Percentiles rank a stretch among this genome's conserved stretches.
Evolutionary conservation across 768 basidiomycete genomes (phyloP).

Genomic region (Coprinellus aureogranulatus): DNA sequence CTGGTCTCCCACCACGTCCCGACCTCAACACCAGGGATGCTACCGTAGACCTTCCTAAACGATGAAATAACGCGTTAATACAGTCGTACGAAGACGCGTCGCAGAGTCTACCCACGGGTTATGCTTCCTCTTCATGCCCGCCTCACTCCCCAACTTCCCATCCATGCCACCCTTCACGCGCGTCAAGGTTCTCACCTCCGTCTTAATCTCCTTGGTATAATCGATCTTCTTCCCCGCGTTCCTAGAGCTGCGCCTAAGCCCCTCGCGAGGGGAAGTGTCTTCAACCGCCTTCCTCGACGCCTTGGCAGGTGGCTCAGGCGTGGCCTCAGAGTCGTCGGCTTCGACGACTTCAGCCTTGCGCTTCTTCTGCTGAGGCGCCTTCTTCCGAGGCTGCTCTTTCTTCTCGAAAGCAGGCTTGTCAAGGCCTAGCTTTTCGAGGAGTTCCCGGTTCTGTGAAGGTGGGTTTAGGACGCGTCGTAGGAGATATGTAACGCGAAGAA

Average conservation of each 20-base stretch:
- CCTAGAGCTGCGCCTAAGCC: constrained; percentile 64
- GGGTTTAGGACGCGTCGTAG: background rate
- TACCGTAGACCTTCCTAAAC: constrained; percentile 73
- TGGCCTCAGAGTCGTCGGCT: constrained; percentile 21
- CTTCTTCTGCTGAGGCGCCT: constrained; percentile 32
- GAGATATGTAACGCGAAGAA: background rate
- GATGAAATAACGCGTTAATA: background rate
- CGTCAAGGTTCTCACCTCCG: constrained; percentile 30
- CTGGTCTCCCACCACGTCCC: constrained; percentile 84
- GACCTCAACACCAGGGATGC: constrained; percentile 74
- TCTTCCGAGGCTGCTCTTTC: constrained; percentile 36
- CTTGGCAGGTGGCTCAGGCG: constrained; percentile 21
- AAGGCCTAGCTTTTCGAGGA: constrained; percentile 45
- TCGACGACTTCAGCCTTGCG: constrained; percentile 17
- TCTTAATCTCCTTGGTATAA: constrained; percentile 46
- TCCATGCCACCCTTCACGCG: constrained; percentile 36
- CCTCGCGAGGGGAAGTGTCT: constrained; percentile 18
- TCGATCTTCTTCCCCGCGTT: constrained; percentile 57
- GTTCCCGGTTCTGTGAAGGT: constrained; percentile 35
- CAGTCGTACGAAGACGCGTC: background rate
- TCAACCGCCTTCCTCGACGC: constrained; percentile 27
- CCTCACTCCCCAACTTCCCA: constrained; percentile 36
- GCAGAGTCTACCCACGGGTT: constrained; percentile 48
- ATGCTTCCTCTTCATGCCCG: constrained; percentile 31
- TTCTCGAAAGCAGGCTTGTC: constrained; percentile 49